These are phyloP conservation scores for Claviceps sorghi DNA, from an alignment of 2,329 filamentous ascomycete genomes.

Conservation along the genomic window DNA sequence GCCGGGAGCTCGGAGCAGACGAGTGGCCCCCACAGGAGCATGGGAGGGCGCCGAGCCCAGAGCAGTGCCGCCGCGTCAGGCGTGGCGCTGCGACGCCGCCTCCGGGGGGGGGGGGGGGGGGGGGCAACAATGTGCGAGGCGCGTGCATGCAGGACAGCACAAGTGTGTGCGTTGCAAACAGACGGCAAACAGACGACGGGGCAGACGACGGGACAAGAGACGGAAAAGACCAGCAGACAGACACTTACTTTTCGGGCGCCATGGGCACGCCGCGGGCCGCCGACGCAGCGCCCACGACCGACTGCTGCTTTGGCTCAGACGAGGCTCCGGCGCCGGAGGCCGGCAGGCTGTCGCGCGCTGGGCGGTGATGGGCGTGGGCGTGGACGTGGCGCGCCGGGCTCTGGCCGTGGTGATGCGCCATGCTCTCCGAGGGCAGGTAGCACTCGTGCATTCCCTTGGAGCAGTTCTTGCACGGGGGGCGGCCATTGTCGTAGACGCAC, in stretches of 20 bases:
- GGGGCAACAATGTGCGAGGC: background rate
- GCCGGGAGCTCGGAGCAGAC: conserved; percentile 3
- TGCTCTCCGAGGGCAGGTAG: conserved; percentile 45
- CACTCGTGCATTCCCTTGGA: conserved; percentile 50
- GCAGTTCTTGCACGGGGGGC: conserved; percentile 49
- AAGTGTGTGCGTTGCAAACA: no score
- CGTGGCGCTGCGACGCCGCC: conserved; percentile 3
- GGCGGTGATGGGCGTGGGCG: conserved; percentile 35
- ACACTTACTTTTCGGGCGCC: conserved; percentile 39
- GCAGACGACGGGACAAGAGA: no score
- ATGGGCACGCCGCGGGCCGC: conserved; percentile 33
- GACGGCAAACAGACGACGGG: background rate
- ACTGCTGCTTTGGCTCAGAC: conserved; percentile 29
- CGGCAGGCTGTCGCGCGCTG: conserved; percentile 39
- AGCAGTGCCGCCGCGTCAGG: background rate
- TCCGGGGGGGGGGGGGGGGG: no score
- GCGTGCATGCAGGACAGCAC: background rate
- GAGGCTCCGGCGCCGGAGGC: conserved; percentile 32
- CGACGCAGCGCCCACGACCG: conserved; percentile 25
- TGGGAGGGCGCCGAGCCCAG: conserved; percentile 4
- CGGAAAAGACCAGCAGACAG: background rate
- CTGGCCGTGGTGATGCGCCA: conserved; percentile 44
- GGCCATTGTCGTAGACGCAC: conserved; percentile 47
- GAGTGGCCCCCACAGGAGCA: background rate
- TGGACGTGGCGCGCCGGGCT: conserved; percentile 36